Base-by-base conservation (phyloP, 192 early-diverging fungal species). In the Rhizophagus clarus region DNA sequence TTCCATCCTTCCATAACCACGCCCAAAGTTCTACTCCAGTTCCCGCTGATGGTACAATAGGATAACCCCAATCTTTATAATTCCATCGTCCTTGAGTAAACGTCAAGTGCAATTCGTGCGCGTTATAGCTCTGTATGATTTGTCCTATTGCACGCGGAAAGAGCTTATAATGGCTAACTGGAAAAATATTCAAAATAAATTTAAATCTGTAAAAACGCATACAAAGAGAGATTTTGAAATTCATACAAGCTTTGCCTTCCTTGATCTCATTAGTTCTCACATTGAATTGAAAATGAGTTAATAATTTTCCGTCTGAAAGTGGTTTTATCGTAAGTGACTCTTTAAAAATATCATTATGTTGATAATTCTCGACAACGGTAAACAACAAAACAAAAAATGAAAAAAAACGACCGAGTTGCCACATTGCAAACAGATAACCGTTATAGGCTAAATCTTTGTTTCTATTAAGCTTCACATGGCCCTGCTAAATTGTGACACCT, bases 1-100 rank as follows among this genome's bases (percentile, higher is more conserved):
- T 62, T 82, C 86, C 86, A 90, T 90, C 85, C 74, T 86, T 82
- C 76, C 76, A 68, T 61, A 86, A 22, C 85, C 88, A 90, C 47
- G 92, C 93, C 84, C 89, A 86, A 5, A 93, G 80, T 75, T 96
- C 92, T 34, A 95, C 94, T 3, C 96, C 96, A 24, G 89, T 90
- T 14, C 94, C 91, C 42, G 88, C 91, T 2, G 92, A 88, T 37
- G 87, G 86, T 6, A 80, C 82, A 14, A 87, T 81, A 9, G 88
- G 88, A 76, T 90, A 87, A 2, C 95, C 95, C 95, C 95, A 97
- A 47, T 87, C 83, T 20, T 89, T 88, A 80, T 92, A 92, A 61
- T 94, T 88, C 96, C 96, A 98, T 47, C 89, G 85, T 34, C 97
- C 98, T 82, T 96, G 95, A 1, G 96, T 96, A 83, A 98, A 96